Conservation (phyloP, 805 yeast species). For the Teunomyces atbi region DNA sequence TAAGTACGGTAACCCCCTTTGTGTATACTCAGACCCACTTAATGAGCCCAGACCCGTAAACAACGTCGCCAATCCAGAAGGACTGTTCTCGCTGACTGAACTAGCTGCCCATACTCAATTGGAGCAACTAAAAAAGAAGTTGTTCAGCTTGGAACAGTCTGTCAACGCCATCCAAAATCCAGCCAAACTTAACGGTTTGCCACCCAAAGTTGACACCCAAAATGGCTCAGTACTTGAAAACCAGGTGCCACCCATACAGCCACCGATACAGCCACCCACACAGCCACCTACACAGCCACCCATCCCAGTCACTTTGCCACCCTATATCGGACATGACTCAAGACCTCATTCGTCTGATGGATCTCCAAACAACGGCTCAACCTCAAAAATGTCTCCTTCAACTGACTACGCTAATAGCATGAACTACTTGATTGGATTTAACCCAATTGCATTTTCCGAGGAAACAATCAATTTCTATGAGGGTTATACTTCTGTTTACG, state of each 20-base stretch:
- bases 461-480: slow-evolving; percentile 38
- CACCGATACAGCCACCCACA: not conserved
- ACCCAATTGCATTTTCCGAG: slow-evolving; percentile 16
- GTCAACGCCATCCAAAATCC: slow-evolving; percentile 8
- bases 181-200: not conserved
- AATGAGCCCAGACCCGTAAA: not conserved
- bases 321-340: not conserved
- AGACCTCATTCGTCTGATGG: not conserved
- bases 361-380: not conserved
- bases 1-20: slow-evolving; percentile 22
- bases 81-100: not conserved
- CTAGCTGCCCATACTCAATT: slow-evolving; percentile 11
- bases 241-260: no score
- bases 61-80: not conserved
- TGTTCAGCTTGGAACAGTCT: slow-evolving; percentile 17
- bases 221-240: not conserved
- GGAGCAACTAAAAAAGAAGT: slow-evolving; percentile 17
- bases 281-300: not conserved
- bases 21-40: slow-evolving; percentile 16
- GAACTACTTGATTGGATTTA: slow-evolving; percentile 8
- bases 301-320: not conserved
- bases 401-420: not conserved
- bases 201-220: not conserved
- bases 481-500: slow-evolving; percentile 39
- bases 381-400: not conserved